These are phyloP conservation scores for Saussurea involucrata DNA, from an alignment of 129 eudicot genomes.

Conservation along the genomic window DNA sequence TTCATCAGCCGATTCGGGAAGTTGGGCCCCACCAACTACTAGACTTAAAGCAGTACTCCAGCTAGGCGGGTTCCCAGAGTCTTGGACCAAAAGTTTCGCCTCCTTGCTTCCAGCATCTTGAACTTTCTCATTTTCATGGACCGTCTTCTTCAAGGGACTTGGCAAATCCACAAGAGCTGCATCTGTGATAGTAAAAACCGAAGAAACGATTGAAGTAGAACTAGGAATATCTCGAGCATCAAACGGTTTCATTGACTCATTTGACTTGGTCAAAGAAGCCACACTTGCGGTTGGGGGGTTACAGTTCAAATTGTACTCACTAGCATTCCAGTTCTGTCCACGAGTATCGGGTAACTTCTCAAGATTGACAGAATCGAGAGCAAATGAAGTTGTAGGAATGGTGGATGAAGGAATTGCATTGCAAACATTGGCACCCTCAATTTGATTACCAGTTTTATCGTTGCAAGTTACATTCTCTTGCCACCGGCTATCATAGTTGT, in stretches of 20 bases:
- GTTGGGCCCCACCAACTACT: conserved; percentile 46
- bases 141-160: conserved; percentile 33
- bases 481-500: conserved; percentile 13
- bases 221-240: conserved; percentile 22
- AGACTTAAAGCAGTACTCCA: conserved; percentile 58
- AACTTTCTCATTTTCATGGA: conserved; percentile 18
- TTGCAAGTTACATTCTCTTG: conserved; percentile 11
- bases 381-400: conserved; percentile 24
- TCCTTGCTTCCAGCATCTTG: conserved; percentile 33
- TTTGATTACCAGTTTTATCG: conserved; percentile 25
- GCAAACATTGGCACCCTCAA: conserved; percentile 13
- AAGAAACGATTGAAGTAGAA: conserved; percentile 17
- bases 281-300: conserved; percentile 11
- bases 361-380: conserved; percentile 23
- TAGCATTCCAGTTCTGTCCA: conserved; percentile 23
- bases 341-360: conserved; percentile 31
- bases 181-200: conserved; percentile 27
- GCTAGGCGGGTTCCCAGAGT: conserved; percentile 38
- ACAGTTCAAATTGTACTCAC: conserved; percentile 26
- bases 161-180: conserved; percentile 42
- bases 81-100: conserved; percentile 33
- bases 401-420: conserved; percentile 30
- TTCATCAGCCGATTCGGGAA: conserved; percentile 56
- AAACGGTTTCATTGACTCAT: conserved; percentile 1
- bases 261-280: conserved; percentile 9